Conservation (phyloP, 306 rosid genomes). For the Cicer bijugum region DNA sequence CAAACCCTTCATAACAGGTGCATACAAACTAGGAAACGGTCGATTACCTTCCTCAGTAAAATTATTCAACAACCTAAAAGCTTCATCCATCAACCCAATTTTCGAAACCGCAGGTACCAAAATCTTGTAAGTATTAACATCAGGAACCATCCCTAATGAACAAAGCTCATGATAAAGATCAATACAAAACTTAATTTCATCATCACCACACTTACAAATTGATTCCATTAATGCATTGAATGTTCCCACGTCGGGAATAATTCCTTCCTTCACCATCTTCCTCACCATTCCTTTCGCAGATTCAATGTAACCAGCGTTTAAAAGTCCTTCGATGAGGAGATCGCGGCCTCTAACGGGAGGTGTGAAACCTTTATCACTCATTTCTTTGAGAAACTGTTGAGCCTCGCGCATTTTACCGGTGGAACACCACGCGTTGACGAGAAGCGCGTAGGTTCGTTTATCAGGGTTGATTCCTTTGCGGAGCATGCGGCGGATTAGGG, state of each 20-base stretch:
- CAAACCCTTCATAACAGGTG: conserved; percentile 75
- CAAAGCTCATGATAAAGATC: conserved; percentile 61
- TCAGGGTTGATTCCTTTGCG: conserved; percentile 65
- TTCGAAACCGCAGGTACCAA: conserved; percentile 71
- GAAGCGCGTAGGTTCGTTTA: conserved; percentile 63
- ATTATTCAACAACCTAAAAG: conserved; percentile 67
- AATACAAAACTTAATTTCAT: conserved; percentile 73
- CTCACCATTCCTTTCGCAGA: conserved; percentile 77
- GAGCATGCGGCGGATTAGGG: conserved; percentile 76
- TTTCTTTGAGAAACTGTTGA: conserved; percentile 65
- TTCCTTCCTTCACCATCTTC: conserved; percentile 71
- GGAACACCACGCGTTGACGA: conserved; percentile 92
- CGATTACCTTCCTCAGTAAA: conserved; percentile 68
- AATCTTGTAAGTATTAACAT: conserved; percentile 78
- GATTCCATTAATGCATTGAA: conserved; percentile 68
- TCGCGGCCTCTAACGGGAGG: conserved; percentile 92
- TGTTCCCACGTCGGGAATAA: conserved; percentile 68
- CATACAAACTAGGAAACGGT: conserved; percentile 85
- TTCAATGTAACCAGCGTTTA: conserved; percentile 75
- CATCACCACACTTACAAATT: conserved; percentile 51
- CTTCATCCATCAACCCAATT: conserved; percentile 68
- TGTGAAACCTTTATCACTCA: conserved; percentile 79
- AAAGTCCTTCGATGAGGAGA: conserved; percentile 78
- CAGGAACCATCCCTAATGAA: conserved; percentile 67
- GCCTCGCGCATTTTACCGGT: conserved; percentile 83